phyloP scores from a whole-genome alignment of 306 rosid genomes.

The Glycine soja region DNA sequence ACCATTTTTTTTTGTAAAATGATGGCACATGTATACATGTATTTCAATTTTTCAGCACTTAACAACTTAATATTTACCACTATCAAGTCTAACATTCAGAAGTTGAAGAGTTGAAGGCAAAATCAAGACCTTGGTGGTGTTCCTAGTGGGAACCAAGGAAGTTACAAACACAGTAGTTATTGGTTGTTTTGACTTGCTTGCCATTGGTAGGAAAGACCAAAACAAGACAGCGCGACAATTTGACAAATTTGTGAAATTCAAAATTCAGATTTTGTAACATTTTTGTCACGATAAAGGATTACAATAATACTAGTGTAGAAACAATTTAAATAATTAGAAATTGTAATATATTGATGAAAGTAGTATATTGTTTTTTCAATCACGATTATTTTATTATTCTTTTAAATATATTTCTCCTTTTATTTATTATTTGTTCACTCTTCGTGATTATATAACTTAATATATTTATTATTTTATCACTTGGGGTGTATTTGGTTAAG shows the following conservation, averaged over 20 bases:
- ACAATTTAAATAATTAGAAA: not conserved
- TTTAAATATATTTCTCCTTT: too few species aligned
- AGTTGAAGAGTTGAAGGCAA: not conserved
- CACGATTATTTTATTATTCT: not conserved
- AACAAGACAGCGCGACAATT: not conserved
- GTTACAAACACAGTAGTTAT: slow-evolving; percentile 7
- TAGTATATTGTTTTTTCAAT: not conserved
- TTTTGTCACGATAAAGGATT: not conserved
- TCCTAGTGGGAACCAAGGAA: not conserved
- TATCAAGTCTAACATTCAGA: not conserved
- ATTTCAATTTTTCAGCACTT: not conserved
- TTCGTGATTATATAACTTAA: not conserved
- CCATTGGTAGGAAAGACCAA: slow-evolving; percentile 10
- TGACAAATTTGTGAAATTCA: not conserved
- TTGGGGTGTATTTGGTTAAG: too few species aligned
- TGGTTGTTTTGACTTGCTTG: not conserved
- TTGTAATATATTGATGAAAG: not conserved
- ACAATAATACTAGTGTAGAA: not conserved
- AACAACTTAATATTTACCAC: not conserved
- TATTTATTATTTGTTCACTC: too few species aligned
- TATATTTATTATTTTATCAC: not conserved
- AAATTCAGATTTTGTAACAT: not conserved
- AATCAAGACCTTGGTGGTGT: not conserved
- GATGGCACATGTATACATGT: not conserved
- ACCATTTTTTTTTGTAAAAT: slow-evolving; percentile 23